Base-by-base conservation (phyloP, 805 yeast genomes). In the Spathaspora sp. region DNA sequence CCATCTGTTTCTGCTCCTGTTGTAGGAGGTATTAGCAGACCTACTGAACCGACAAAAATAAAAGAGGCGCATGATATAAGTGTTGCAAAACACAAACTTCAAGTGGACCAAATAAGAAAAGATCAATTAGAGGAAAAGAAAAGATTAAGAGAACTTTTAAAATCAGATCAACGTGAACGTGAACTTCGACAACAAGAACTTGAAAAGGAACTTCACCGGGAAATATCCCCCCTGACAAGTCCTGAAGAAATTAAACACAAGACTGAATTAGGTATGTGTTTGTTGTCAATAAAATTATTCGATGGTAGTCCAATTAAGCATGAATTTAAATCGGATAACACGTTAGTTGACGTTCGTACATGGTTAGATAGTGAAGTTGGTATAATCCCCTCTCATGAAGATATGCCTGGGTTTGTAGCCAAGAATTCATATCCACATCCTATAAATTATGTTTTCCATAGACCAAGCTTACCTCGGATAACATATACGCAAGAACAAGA, bases 271-370 rank as follows among this genome's bases (percentile, higher is more conserved):
- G 45, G 32, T 8, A 32, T 16, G 5, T 64, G 89, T 55, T 64
- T 74, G 0, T 66, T 86, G 11, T 77, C 81, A n/a, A 72, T 89
- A 11, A 80, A 87, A 57, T 69, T 87, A 39, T 76, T 89, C 46
- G 87, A 89, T 65, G 93, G 96, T 0, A 69, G 73, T 11, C 71
- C 86, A 1, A 51, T 86, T 3, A 78, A 75, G 50, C 76, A 80
- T 46, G 72, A 72, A 19, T 88, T 89, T 57, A 53, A 60, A 1
- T 64, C 78, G 0, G 52, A 57, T 1, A 72, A 76, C 10, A 78
- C 80, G 1, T 69, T 89, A 38, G 68, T 68, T 17, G 78, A 76
- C 45, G 91, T 89, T 2, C 72, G 96, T 49, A 67, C 64, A 17
- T 85, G 86, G 83, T 66, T 87, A 9, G 84, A 83, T 52, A 74